These are phyloP conservation scores for Gamsiella multidivaricata DNA, from an alignment of 192 early-diverging fungal species.

Conservation along the genomic window DNA sequence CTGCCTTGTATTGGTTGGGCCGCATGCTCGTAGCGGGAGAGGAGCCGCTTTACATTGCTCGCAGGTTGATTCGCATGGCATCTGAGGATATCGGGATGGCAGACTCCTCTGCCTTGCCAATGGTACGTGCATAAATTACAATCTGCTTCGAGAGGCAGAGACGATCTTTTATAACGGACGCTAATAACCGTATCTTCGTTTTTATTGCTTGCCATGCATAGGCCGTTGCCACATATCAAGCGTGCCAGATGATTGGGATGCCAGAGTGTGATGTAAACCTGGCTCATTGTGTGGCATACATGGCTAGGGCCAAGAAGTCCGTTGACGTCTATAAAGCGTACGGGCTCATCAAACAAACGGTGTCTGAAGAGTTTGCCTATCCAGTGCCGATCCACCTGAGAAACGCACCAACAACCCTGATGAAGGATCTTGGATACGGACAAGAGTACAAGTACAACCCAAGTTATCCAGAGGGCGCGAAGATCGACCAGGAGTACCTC, in stretches of 20 bases:
- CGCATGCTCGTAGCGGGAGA: conserved; percentile 91
- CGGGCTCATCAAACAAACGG: conserved; percentile 67
- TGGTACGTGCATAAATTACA: conserved; percentile 54
- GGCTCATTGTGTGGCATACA: conserved; percentile 81
- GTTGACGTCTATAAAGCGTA: conserved; percentile 85
- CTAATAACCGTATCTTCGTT: not conserved
- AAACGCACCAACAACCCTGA: conserved; percentile 83
- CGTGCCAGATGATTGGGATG: conserved; percentile 90
- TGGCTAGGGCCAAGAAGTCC: conserved; percentile 86
- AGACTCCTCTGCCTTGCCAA: conserved; percentile 78
- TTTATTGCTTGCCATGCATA: not conserved
- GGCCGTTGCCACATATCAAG: conserved; percentile 82
- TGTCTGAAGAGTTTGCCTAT: conserved; percentile 70
- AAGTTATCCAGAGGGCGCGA: conserved; percentile 66
- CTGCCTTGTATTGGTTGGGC: conserved; percentile 89
- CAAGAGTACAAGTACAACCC: conserved; percentile 89
- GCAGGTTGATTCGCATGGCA: conserved; percentile 79
- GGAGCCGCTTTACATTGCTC: conserved; percentile 85
- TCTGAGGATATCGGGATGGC: conserved; percentile 92
- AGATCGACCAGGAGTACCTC: conserved; percentile 83
- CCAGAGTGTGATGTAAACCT: conserved; percentile 91
- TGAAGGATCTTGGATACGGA: conserved; percentile 85
- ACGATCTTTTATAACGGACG: not conserved
- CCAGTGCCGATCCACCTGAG: conserved; percentile 89
- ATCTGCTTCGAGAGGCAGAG: not conserved